Evolutionary conservation across 495 filamentous ascomycete species (phyloP).

Genomic region (Hyaloscypha bicolor): DNA sequence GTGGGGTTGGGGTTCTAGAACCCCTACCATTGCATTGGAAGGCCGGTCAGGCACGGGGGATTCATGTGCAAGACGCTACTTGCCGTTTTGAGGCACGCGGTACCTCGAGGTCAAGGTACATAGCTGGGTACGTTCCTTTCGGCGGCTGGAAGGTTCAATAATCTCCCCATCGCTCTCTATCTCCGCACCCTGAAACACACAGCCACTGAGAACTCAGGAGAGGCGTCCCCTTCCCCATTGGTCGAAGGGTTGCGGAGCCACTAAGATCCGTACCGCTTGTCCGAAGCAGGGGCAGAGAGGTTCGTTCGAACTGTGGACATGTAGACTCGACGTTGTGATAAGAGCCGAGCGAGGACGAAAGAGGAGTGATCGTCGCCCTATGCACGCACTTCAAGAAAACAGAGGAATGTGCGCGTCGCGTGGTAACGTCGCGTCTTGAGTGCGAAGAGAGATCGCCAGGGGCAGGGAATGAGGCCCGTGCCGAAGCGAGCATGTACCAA

Average conservation of each 20-base stretch:
- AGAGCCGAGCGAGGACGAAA: background rate
- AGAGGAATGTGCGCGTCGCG: slow-evolving; percentile 9
- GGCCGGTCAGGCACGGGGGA: background rate
- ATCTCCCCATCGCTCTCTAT: background rate
- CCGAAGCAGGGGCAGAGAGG: background rate
- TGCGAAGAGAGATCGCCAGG: slow-evolving; percentile 12
- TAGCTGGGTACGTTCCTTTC: background rate
- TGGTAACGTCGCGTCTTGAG: slow-evolving; percentile 20
- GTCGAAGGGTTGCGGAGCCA: background rate
- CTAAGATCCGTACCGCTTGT: background rate
- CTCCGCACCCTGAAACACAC: background rate
- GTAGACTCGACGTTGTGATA: slow-evolving; percentile 2
- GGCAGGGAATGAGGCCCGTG: slow-evolving; percentile 4
- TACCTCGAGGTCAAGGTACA: background rate
- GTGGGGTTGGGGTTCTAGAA: background rate
- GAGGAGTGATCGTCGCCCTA: background rate
- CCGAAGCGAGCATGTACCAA: background rate
- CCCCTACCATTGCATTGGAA: background rate
- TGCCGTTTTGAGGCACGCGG: background rate
- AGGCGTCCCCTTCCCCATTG: background rate
- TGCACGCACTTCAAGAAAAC: slow-evolving; percentile 16
- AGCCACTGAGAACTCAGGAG: background rate
- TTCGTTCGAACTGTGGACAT: background rate
- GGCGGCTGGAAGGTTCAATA: background rate
- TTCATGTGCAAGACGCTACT: background rate